Conservation (phyloP, 352 stramenopile species). For the Globisporangium nagaii region DNA sequence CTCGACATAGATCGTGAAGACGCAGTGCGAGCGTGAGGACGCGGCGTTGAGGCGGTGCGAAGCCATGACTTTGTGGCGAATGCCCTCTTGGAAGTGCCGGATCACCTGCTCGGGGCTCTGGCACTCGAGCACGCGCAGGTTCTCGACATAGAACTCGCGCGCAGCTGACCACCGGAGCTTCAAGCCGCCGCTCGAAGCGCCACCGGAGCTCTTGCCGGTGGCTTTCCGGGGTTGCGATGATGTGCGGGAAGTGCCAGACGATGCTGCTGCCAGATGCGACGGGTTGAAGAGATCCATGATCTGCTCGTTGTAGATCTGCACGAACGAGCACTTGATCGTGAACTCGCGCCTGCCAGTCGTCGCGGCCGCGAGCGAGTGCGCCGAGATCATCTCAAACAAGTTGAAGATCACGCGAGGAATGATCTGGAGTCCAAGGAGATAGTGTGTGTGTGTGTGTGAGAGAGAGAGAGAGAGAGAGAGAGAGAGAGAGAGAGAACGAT, state of each 20-base stretch:
- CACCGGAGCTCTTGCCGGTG: not conserved
- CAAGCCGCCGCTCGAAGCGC: constrained; percentile 12
- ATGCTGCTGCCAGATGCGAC: constrained; percentile 16
- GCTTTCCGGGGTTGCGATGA: not conserved
- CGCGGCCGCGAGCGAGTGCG: not conserved
- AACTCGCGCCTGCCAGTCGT: constrained; percentile 24
- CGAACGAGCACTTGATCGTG: constrained; percentile 66
- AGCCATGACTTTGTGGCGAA: constrained; percentile 60
- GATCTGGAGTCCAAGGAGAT: constrained; percentile 18
- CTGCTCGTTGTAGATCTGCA: constrained; percentile 92
- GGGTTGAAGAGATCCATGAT: constrained; percentile 55
- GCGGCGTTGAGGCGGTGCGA: constrained; percentile 49
- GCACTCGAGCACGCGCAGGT: constrained; percentile 38
- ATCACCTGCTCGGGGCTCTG: constrained; percentile 35
- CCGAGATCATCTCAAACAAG: constrained; percentile 29
- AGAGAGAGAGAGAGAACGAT: too few species aligned
- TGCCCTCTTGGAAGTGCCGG: constrained; percentile 42
- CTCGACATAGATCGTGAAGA: constrained; percentile 55
- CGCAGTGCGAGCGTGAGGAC: constrained; percentile 47
- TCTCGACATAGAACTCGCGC: constrained; percentile 62
- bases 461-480: not conserved
- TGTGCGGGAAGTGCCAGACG: not conserved
- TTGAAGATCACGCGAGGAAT: constrained; percentile 42
- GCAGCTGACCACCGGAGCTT: constrained; percentile 41
- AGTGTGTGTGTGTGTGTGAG: constrained; percentile 1